Evolutionary conservation across 2,329 filamentous ascomycete species (phyloP), one percentile per base, ranked within the genome.

Genomic region (Laburnicola sp.): DNA sequence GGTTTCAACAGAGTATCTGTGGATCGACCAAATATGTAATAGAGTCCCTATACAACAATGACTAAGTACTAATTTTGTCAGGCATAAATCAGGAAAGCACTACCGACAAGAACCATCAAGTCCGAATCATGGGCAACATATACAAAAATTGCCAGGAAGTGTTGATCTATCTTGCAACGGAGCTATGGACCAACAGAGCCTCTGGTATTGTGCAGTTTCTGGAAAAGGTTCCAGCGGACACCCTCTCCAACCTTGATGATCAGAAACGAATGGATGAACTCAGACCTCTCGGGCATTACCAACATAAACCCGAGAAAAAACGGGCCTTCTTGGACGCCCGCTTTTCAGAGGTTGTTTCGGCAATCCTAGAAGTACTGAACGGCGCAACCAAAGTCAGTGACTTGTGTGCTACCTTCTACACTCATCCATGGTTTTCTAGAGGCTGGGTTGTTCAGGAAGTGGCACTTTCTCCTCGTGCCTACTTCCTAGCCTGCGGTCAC

Each of bases 41-140:
- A 16, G 16, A 16, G 16, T 16, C 16, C 16, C 16, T 16, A 16
- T 16, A 16, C 16, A 16, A 16, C 16, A 16, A 16, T 16, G 16
- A 16, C 16, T 42, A 45, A 23, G 16, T 16, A 16, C 16, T 16
- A 16, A 16, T 16, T 45, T n/a, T 23, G 26, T 26, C n/a, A 45
- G 42, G 42, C 23, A 49, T 53, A 23, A 58, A 66, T 45, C 64
- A 65, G 51, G 28, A 30, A 23, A 50, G 60, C 45, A 55, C 57
- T 23, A 45, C 23, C 34, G 58, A 66, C 50, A 56, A 56, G 43
- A 51, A 53, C 37, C 40, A 56, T 28, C 59, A 64, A 56, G 62
- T 66, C 32, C 42, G 21, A 10, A 54, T 63, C 31, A 65, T 63
- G 61, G 57, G 51, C 38, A 54, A 49, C 31, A 64, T 66, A 28